A percentile compares a stretch with the other conserved stretches of the same genome.
These are phyloP conservation scores for Capsicum chinense DNA, from an alignment of 257 asterid genomes.

Conservation along the genomic window DNA sequence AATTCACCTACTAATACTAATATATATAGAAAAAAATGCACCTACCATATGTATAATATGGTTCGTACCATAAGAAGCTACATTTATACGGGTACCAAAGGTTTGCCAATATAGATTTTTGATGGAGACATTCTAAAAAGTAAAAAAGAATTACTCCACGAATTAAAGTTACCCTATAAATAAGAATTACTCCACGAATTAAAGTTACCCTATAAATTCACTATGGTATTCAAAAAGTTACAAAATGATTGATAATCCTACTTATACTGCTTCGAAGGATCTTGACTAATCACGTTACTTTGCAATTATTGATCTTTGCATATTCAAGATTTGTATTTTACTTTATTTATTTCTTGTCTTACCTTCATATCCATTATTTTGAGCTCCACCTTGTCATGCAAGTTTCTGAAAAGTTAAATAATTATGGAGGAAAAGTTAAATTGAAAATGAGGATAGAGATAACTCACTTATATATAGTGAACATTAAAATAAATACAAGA, in stretches of 20 bases:
- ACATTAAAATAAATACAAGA: neutral
- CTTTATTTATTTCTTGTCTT: slow-evolving; percentile 4
- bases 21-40: neutral
- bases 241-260: neutral
- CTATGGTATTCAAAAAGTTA: neutral
- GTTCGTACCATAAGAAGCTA: neutral
- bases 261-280: neutral
- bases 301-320: slow-evolving; percentile 9
- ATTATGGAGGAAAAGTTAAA: neutral
- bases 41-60: neutral
- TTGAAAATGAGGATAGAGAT: neutral
- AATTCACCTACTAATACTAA: neutral
- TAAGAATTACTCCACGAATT: neutral
- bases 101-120: neutral
- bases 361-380: slow-evolving; percentile 18
- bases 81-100: slow-evolving; percentile 1
- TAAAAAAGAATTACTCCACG: neutral
- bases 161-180: neutral
- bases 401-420: neutral
- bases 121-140: neutral
- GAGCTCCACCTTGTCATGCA: slow-evolving; percentile 21
- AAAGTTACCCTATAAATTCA: neutral
- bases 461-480: neutral
- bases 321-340: neutral
- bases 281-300: neutral